These are phyloP conservation scores for Myriosclerotinia scirpicola DNA, from an alignment of 2,329 filamentous ascomycete genomes.

Conservation along the genomic window DNA sequence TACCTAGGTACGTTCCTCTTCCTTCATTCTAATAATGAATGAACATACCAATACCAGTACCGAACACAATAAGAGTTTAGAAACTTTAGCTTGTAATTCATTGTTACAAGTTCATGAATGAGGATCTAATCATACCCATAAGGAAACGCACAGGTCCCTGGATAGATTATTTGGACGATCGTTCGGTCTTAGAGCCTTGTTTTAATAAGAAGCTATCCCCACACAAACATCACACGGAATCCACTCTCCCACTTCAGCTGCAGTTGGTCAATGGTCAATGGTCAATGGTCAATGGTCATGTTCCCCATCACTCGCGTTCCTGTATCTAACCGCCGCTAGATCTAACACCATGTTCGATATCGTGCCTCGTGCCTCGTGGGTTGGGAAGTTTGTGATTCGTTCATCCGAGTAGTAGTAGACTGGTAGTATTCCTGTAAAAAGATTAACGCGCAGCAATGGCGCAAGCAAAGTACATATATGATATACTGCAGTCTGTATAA, in stretches of 20 bases:
- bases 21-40: background rate
- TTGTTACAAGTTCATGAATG: background rate
- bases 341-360: conserved; percentile 14
- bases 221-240: conserved; percentile 16
- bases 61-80: too few relatives aligned
- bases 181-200: background rate
- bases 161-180: conserved; percentile 8
- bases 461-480: too few relatives aligned
- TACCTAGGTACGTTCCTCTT: background rate
- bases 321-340: conserved; percentile 11
- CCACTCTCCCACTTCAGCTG: conserved; percentile 3
- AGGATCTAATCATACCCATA: background rate
- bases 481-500: too few relatives aligned
- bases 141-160: conserved; percentile 6
- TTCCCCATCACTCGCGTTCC: conserved; percentile 14
- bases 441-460: conserved; percentile 1
- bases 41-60: background rate
- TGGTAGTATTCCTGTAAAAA: background rate
- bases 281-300: too few relatives aligned
- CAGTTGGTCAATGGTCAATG: too few relatives aligned
- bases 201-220: conserved; percentile 10
- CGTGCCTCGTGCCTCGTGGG: background rate
- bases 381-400: conserved; percentile 5
- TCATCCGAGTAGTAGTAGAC: background rate
- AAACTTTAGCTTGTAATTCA: background rate